Evolutionary conservation across 116 monocot species (phyloP).

Genomic region (Phalaenopsis hybrid): DNA sequence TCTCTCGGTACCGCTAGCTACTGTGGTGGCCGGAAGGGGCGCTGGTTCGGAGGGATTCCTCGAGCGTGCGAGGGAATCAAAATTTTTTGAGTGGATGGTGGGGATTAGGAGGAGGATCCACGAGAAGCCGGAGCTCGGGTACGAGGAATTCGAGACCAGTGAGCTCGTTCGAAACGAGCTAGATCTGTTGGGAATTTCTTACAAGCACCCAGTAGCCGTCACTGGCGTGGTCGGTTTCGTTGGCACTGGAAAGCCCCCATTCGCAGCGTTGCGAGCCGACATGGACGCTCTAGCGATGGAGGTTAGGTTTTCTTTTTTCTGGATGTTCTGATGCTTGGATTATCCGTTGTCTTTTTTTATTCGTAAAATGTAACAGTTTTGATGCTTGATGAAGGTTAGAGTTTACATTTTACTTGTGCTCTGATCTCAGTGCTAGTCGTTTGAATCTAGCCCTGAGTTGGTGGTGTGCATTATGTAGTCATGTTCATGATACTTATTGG

Average conservation of each 20-base stretch:
- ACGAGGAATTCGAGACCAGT: constrained; percentile 76
- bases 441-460: not conserved
- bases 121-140: constrained; percentile 84
- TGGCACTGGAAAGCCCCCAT: constrained; percentile 55
- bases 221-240: constrained; percentile 62
- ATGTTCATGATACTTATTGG: not conserved
- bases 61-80: constrained; percentile 40
- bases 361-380: not conserved
- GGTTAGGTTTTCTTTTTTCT: constrained; percentile 21
- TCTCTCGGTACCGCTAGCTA: not conserved
- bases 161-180: constrained; percentile 47
- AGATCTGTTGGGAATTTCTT: constrained; percentile 49
- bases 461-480: not conserved
- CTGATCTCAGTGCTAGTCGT: too few relatives aligned
- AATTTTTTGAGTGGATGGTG: constrained; percentile 59
- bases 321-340: not conserved
- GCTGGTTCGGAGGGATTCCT: constrained; percentile 3
- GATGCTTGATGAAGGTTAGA: not conserved
- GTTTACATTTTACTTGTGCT: not conserved
- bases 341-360: not conserved
- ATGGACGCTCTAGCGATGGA: constrained; percentile 89
- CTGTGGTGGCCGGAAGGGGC: not conserved
- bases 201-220: constrained; percentile 46
- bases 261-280: constrained; percentile 73
- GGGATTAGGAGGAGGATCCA: constrained; percentile 66